phyloP scores from a whole-genome alignment of 225 moss, liverwort and hornwort genomes.

The Takakia lepidozioides region DNA sequence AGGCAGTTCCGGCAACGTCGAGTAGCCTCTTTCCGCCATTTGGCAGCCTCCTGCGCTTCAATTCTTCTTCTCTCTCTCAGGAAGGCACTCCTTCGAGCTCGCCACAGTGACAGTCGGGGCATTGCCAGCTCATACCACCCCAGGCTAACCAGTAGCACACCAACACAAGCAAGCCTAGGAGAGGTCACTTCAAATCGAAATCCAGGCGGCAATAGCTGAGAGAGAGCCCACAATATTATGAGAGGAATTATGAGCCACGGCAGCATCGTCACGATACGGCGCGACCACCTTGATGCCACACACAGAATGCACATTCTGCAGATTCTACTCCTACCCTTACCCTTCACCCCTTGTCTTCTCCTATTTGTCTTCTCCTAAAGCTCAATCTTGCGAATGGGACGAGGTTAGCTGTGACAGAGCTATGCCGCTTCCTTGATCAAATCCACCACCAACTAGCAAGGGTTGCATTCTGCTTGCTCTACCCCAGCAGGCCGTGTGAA shows the following conservation, averaged over 20 bases:
- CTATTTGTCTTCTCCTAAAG: too few relatives aligned
- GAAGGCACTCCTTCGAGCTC: conserved; percentile 54
- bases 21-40: conserved; percentile 82
- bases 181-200: conserved; percentile 84
- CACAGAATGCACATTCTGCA: conserved; percentile 93
- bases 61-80: conserved; percentile 60
- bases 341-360: too few relatives aligned
- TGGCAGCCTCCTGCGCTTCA: conserved; percentile 79
- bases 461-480: too few relatives aligned
- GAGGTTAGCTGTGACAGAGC: too few relatives aligned
- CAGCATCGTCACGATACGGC: conserved; percentile 85
- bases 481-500: too few relatives aligned
- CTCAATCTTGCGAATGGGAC: too few relatives aligned
- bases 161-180: conserved; percentile 77
- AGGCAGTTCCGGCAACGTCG: conserved; percentile 76
- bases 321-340: too few relatives aligned
- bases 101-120: conserved; percentile 65
- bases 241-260: conserved; percentile 86
- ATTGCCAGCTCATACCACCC: conserved; percentile 88
- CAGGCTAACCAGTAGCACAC: conserved; percentile 70
- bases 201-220: conserved; percentile 65
- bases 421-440: too few relatives aligned
- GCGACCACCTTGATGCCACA: conserved; percentile 88
- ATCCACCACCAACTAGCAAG: too few relatives aligned
- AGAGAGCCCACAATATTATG: conserved; percentile 75